Evolutionary conservation across 2,329 filamentous ascomycete species (phyloP), one percentile per base, ranked within the genome.

Genomic region (Phoma sp.): DNA sequence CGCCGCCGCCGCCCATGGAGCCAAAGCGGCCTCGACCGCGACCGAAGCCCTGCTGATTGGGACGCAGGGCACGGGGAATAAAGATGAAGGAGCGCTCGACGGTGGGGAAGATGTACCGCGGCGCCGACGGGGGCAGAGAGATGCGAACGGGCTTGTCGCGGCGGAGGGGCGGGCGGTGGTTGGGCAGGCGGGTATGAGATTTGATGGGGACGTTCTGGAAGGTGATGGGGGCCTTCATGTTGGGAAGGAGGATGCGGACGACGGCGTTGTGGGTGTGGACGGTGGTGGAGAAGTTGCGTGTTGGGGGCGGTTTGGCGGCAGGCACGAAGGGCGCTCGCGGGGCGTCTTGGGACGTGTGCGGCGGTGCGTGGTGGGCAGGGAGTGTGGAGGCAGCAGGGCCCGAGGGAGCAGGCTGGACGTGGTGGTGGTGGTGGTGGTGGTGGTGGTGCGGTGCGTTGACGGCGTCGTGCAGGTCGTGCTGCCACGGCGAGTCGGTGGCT

Each of bases 131-230:
- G 2, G 95, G 94, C 37, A 99, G 82, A 8, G 92, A 97, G 64
- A 99, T 91, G 45, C 95, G 89, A 36, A 98, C 95, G 7, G 95
- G 95, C 74, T 98, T 99, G 79, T 99, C 95, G 67, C 95, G 88
- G 60, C 95, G 90, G 43, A 99, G 84, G 46, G 95, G 95, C 19
- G 95, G 95, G 21, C 95, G 88, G 76, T 98, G 95, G 72, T 98
- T 92, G 19, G 95, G 95, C 43, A 99, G 85, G 66, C 94, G 92
- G 36, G 92, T 97, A 76, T 99, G 94, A 69, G 95, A 90, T 74
- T 91, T 95, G 62, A 96, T 87, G 41, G 90, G 86, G 61, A 96
- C 86, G 58, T 88, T 88, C 27, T 90, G 81, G 72, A 94, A 92
- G 37, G 85, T 78, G 40, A 89, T 84, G 6, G 92, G 85, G 27